Conservation (phyloP, 768 basidiomycete species). For the Podaxis sp. region DNA sequence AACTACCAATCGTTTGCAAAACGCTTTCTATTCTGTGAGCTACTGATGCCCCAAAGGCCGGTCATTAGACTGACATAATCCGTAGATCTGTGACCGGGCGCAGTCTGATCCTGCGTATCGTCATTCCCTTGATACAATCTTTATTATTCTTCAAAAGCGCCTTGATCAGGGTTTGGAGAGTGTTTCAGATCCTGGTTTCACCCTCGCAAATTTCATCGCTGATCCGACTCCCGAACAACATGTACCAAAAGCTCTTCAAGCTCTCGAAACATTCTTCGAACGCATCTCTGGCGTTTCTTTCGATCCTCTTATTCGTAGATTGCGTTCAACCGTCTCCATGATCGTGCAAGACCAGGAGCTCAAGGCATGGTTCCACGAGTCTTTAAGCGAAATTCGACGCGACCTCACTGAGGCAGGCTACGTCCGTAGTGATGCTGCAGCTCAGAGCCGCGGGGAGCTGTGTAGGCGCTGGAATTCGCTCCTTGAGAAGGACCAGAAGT, state of each 20-base stretch:
- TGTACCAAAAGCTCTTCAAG: conserved; percentile 44
- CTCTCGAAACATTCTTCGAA: conserved; percentile 42
- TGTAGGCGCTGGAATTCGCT: conserved; percentile 46
- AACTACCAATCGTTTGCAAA: conserved; percentile 38
- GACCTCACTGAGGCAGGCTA: conserved; percentile 50
- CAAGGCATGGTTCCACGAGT: conserved; percentile 50
- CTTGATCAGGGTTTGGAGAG: conserved; percentile 47
- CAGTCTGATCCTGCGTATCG: conserved; percentile 58
- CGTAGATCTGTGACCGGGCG: conserved; percentile 60
- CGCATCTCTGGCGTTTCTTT: conserved; percentile 53
- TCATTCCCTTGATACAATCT: conserved; percentile 51
- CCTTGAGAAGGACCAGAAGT: conserved; percentile 45
- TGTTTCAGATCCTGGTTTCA: conserved; percentile 39
- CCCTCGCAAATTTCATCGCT: conserved; percentile 51
- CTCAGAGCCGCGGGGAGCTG: conserved; percentile 38
- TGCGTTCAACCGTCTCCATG: conserved; percentile 40
- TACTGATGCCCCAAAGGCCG: background rate
- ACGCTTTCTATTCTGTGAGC: conserved; percentile 49
- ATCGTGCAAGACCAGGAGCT: conserved; percentile 51
- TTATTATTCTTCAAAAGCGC: conserved; percentile 54
- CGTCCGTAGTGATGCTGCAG: conserved; percentile 44
- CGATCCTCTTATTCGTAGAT: conserved; percentile 38
- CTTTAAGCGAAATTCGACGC: conserved; percentile 40
- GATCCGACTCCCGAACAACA: conserved; percentile 65
- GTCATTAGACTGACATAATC: background rate